Percentiles rank a stretch among this genome's conserved stretches.
Conservation (phyloP, 148 eudicot species). For the Limonium bicolor region DNA sequence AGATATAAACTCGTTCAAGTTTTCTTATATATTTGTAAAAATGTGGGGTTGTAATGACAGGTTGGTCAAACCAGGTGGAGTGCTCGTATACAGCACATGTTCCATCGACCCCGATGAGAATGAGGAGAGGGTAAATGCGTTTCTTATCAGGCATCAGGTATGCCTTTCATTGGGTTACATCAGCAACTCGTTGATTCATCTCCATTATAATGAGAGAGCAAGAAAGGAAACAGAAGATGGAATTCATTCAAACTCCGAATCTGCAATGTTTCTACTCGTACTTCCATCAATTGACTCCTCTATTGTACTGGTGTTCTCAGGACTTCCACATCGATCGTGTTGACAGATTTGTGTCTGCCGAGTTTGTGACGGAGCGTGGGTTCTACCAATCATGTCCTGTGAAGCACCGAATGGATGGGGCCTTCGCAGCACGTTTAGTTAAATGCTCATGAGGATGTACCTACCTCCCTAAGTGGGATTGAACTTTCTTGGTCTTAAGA, state of each 20-base stretch:
- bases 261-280: too few species aligned
- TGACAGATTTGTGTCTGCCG: constrained; percentile 33
- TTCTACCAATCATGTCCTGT: constrained; percentile 77
- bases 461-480: too few species aligned
- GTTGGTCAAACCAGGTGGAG: constrained; percentile 74
- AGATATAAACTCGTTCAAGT: too few species aligned
- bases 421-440: constrained; percentile 87
- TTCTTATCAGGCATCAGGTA: constrained; percentile 75
- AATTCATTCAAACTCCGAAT: too few species aligned
- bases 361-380: constrained; percentile 51
- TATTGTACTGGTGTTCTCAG: constrained; percentile 21
- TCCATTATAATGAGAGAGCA: too few species aligned
- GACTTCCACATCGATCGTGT: constrained; percentile 64
- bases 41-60: constrained; percentile 18
- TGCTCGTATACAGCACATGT: constrained; percentile 87
- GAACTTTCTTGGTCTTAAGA: too few species aligned
- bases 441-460: constrained; percentile 17
- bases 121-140: constrained; percentile 76
- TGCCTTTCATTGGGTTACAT: too few species aligned
- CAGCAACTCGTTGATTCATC: too few species aligned
- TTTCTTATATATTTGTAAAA: not conserved
- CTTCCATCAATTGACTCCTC: not conserved
- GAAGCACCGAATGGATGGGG: constrained; percentile 84
- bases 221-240: too few species aligned
- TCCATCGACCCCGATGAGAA: constrained; percentile 92